Evolutionary conservation across 164 flowering plant species (phyloP).

Genomic region (Santalum album): DNA sequence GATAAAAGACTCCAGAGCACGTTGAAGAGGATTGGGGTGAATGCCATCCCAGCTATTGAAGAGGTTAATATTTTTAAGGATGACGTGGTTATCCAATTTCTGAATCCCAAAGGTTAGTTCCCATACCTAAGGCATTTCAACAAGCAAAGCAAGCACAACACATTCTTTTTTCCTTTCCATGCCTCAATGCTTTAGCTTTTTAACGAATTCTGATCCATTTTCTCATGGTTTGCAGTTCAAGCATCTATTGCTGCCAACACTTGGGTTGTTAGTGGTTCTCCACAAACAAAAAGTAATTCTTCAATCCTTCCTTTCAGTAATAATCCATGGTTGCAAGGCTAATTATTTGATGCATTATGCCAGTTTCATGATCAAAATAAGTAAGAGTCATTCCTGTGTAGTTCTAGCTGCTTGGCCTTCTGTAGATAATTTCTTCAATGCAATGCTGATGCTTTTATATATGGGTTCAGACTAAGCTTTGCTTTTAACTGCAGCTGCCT

Average conservation of each 20-base stretch:
- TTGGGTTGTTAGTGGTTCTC: slow-evolving; percentile 92
- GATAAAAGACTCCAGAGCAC: slow-evolving; percentile 94
- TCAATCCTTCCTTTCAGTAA: too few species aligned
- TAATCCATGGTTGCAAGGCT: too few species aligned
- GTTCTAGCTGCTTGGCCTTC: too few species aligned
- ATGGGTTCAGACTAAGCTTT: too few species aligned
- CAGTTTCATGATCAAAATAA: too few species aligned
- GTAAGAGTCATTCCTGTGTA: too few species aligned
- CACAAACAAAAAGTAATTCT: slow-evolving; percentile 67
- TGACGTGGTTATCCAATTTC: slow-evolving; percentile 53
- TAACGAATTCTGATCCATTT: background rate
- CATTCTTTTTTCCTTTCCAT: background rate
- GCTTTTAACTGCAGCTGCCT: too few species aligned
- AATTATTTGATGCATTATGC: too few species aligned
- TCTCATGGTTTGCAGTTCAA: slow-evolving; percentile 54
- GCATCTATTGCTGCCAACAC: slow-evolving; percentile 89
- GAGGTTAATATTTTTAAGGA: slow-evolving; percentile 71
- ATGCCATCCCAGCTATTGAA: slow-evolving; percentile 57
- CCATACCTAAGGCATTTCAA: background rate
- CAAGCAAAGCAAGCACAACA: background rate
- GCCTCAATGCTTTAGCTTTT: background rate
- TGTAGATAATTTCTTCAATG: too few species aligned
- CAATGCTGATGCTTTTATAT: too few species aligned
- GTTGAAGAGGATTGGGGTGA: slow-evolving; percentile 76
- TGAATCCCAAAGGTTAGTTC: slow-evolving; percentile 44